Evolutionary conservation across 495 filamentous ascomycete species (phyloP), one percentile per base, ranked within the genome.

Genomic region (Lepraria neglecta): DNA sequence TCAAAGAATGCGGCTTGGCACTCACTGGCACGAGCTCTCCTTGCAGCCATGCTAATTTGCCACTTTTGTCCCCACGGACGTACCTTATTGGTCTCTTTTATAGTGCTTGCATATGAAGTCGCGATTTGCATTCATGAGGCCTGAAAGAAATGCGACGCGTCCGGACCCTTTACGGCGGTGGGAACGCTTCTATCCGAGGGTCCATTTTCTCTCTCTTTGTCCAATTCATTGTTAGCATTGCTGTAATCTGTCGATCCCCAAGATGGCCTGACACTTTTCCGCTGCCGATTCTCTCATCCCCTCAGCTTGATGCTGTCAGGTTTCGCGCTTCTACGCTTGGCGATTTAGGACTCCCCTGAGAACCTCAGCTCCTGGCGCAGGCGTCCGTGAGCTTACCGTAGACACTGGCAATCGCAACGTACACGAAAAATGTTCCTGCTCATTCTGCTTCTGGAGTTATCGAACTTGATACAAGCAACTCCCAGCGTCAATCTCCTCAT

Each of bases 401-500:
- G 46, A 17, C 24, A 52, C 35, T 14, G 17, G 27, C 38, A 27
- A 17, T 53, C 47, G 30, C 14, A 40, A 47, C 15, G 19, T 17
- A 45, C 21, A 27, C 30, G 28, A 38, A 62, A 31, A 74, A 75
- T 74, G 70, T 73, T 57, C 48, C 57, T 74, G 44, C 62, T 69
- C 28, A 35, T 74, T 50, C 61, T 71, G 30, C 42, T 73, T 38
- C 59, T 78, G 66, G 62, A 66, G 38, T 59, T 79, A 19, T 15
- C 62, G 11, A 47, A 42, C 64, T 63, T 65, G 44, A 74, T 76
- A 19, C 64, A 68, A 54, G 82, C 82, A 48, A 70, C 68, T 52
- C 77, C 80, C 57, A 62, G 69, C 58, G 75, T 85, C 54, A 80
- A 81, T 42, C 86, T 90, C 56, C 87, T 87, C 0, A 78, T 92